Base-by-base conservation (phyloP, 2,329 filamentous ascomycete genomes). In the Fusarium veterinarium region DNA sequence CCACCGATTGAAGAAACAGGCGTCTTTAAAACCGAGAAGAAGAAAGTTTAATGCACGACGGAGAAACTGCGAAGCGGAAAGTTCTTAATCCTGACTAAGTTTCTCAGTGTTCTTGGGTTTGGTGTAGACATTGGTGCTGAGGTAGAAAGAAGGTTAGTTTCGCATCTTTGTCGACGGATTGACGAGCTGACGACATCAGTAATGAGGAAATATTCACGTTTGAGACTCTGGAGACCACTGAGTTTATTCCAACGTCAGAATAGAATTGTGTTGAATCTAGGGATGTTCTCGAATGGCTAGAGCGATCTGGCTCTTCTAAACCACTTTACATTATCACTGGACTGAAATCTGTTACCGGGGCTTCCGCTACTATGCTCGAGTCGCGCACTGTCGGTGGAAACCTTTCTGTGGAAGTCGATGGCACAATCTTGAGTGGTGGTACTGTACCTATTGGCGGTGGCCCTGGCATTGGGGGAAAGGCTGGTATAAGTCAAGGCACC, bases 241-340 rank as follows among this genome's bases (percentile, higher is more conserved):
- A 71, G 8, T 72, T 72, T 13, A 30, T 65, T 20, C 70, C 64
- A 3, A 58, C 33, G 17, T 4, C 6, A 3, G 40, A 40, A 6
- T 73, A 71, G 11, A 42, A 13, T 8, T 69, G 57, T n/a, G 31
- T 69, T 14, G 60, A 62, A 25, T 33, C 33, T 1, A 41, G 56
- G 0, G 37, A 11, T 4, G 57, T 65, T 1, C 67, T 53, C 12
- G 31, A 28, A 3, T 60, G 49, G 8, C 49, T 72, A 7, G 20
- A 65, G 6, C 13, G 7, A 3, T 31, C 20, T 16, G 19, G 53
- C 10, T 71, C 60, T 23, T 53, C 57, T 23, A 72, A 68, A 4
- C 70, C 67, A 3, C 8, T 71, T 28, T 72, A 71, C 16, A 23
- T 72, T 14, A 69, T 72, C 14, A 71, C 70, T 3, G 70, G 67